Conservation (phyloP, 352 stramenopile genomes). For the Globisporangium radiosum region DNA sequence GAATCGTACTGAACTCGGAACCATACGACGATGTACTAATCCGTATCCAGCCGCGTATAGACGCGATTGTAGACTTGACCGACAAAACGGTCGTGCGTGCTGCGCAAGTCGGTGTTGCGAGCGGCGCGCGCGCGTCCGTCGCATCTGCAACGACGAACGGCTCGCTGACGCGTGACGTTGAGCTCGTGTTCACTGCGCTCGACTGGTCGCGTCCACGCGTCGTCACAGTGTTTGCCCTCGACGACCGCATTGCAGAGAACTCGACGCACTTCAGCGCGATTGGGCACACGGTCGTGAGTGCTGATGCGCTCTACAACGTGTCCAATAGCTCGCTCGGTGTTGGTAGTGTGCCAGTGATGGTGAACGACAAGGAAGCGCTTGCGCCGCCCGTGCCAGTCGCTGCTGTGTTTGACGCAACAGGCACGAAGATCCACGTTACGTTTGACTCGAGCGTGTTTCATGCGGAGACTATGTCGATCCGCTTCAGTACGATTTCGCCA, state of each 20-base stretch:
- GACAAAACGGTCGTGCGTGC: constrained; percentile 16
- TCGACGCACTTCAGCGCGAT: constrained; percentile 54
- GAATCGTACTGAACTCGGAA: constrained; percentile 46
- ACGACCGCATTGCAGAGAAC: constrained; percentile 52
- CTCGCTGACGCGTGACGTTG: constrained; percentile 16
- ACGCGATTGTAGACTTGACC: constrained; percentile 35
- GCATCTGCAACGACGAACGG: neutral
- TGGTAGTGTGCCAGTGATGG: constrained; percentile 35
- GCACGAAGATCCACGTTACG: constrained; percentile 39
- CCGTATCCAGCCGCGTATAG: constrained; percentile 26
- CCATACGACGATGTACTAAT: constrained; percentile 58
- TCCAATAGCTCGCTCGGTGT: constrained; percentile 43
- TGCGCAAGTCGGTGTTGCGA: constrained; percentile 26
- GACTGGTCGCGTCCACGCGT: constrained; percentile 40
- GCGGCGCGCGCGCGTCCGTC: constrained; percentile 13
- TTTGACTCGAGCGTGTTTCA: constrained; percentile 73
- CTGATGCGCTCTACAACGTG: constrained; percentile 55
- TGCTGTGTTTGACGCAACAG: constrained; percentile 44
- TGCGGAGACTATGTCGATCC: constrained; percentile 48
- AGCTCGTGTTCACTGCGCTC: constrained; percentile 57
- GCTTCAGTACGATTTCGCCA: neutral
- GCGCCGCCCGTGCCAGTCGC: constrained; percentile 41
- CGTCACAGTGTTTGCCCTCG: constrained; percentile 51
- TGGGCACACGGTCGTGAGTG: constrained; percentile 31
- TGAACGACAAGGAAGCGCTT: constrained; percentile 58